phyloP scores from a whole-genome alignment of 257 asterid species.

The Osmanthus fragrans region DNA sequence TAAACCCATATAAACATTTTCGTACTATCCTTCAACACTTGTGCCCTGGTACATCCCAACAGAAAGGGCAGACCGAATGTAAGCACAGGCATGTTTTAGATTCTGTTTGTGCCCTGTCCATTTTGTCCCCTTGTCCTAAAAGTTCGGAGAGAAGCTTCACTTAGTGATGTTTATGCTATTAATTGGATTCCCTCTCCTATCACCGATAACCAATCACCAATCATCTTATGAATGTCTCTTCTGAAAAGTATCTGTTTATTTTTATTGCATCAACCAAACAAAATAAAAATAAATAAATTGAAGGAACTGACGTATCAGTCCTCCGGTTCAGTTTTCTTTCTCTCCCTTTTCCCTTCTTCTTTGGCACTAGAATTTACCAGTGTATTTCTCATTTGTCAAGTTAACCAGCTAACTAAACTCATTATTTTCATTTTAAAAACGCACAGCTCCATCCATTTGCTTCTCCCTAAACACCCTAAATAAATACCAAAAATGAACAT shows the following conservation, averaged over 20 bases:
- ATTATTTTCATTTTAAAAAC: conserved; percentile 1
- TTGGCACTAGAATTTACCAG: not conserved
- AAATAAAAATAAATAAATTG: not conserved
- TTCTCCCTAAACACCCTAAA: conserved; percentile 5
- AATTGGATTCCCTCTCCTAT: not conserved
- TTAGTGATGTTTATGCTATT: not conserved
- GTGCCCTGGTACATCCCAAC: too few species aligned
- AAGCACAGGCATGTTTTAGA: too few species aligned
- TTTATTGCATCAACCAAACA: not conserved
- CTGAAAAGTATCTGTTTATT: not conserved
- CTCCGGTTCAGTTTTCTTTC: not conserved
- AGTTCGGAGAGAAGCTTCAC: too few species aligned
- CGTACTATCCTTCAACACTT: too few species aligned
- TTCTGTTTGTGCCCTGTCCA: too few species aligned
- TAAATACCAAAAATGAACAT: not conserved
- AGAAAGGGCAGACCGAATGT: too few species aligned
- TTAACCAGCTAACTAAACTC: conserved; percentile 2
- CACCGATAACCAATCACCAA: not conserved
- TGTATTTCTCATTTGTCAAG: conserved; percentile 7
- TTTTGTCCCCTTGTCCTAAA: too few species aligned
- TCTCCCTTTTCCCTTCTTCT: too few species aligned
- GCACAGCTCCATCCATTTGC: not conserved
- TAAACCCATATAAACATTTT: too few species aligned
- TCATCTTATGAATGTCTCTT: not conserved
- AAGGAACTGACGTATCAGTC: not conserved